phyloP scores from a whole-genome alignment of 371 early-diverging fungal species.

The Apophysomyces variabilis region DNA sequence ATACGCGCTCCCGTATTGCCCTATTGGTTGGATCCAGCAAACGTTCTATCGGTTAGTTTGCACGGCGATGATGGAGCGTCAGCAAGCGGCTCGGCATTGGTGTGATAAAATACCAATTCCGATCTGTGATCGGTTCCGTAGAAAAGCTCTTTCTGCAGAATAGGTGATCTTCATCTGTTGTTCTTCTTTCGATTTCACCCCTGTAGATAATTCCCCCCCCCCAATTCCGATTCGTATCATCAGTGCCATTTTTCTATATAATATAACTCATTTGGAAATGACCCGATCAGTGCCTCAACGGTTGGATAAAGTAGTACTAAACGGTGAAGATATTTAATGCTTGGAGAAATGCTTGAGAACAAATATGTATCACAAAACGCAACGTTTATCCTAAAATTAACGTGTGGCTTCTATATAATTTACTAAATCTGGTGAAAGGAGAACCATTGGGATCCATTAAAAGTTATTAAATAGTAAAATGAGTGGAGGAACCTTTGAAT shows the following conservation, averaged over 20 bases:
- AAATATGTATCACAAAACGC: no score
- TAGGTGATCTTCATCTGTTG: not conserved
- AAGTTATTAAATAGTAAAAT: no score
- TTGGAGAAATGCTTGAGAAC: no score
- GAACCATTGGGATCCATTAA: no score
- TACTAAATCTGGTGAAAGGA: no score
- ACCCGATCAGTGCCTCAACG: no score
- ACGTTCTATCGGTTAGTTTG: not conserved
- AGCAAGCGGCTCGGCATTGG: not conserved
- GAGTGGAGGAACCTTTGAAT: no score
- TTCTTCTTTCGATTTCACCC: not conserved
- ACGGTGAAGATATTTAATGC: no score
- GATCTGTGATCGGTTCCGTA: not conserved
- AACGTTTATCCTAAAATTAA: no score
- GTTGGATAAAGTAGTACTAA: no score
- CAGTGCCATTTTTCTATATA: not conserved
- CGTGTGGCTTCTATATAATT: no score
- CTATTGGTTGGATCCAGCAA: not conserved
- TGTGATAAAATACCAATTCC: not conserved
- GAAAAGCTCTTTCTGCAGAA: not conserved
- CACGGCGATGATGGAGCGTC: not conserved
- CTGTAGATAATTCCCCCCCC: slow-evolving; percentile 1
- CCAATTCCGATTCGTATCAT: not conserved
- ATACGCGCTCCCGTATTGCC: not conserved
- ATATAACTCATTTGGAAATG: not conserved